Evolutionary conservation across 2,329 filamentous ascomycete genomes (phyloP), one percentile per base, ranked within the genome.

Genomic region (Colletotrichum sp.): DNA sequence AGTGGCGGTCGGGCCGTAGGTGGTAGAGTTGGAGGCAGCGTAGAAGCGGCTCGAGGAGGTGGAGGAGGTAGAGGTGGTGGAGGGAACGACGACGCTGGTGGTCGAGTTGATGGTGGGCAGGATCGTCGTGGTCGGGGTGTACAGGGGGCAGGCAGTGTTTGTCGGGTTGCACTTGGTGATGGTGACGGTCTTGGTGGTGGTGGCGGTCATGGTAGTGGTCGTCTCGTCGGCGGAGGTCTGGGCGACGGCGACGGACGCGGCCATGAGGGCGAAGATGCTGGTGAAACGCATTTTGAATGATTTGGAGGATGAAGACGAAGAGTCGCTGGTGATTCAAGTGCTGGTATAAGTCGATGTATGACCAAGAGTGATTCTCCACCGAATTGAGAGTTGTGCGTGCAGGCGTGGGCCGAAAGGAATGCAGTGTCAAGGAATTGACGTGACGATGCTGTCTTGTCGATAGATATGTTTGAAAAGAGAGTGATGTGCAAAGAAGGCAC

Each of bases 111-210:
- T 62, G 62, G 27, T 62, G 10, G 74, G 71, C 65, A 66, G n/a
- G 58, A 78, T 79, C 27, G 82, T 79, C 71, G 83, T 82, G 74
- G 79, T 77, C 62, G 79, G 62, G 77, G 80, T 81, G 78, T 79
- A 81, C 75, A 81, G 80, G 70, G 87, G 86, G 85, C 88, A 89
- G 81, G 87, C 83, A 77, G 84, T 82, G 77, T 85, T 82, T 13
- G 82, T 83, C 58, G 87, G 85, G 80, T 86, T 84, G 85, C 88
- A 89, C 79, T 83, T 79, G 73, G 88, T 90, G 80, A 90, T 83
- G 80, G 88, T 90, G 77, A 87, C 74, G 66, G 85, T 86, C 78
- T 80, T 82, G 70, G 86, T 87, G 69, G 83, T 83, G 72, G 88
- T 89, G 18, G 85, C 85, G 71, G 88, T 89, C 74, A 84, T 68